Percentiles rank a stretch among this genome's conserved stretches.
Evolutionary conservation across 2,329 filamentous ascomycete genomes (phyloP).

Genomic region (Eutypa lata): DNA sequence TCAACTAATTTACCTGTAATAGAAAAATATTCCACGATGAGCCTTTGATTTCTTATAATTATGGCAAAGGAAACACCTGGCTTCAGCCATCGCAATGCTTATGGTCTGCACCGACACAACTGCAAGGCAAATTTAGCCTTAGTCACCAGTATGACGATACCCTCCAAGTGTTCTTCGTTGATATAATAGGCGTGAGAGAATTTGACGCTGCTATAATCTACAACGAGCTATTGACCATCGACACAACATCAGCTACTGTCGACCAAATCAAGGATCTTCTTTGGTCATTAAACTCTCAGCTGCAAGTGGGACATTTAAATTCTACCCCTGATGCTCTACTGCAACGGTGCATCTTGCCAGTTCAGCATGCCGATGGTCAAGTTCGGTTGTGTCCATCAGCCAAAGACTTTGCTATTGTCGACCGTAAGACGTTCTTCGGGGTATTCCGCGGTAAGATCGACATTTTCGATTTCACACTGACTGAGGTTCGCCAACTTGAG

Average conservation of each 20-base stretch:
- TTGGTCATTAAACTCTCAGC: constrained; percentile 29
- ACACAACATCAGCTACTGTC: neutral
- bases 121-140: constrained; percentile 23
- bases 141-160: constrained; percentile 7
- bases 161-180: constrained; percentile 3
- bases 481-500: constrained; percentile 27
- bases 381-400: constrained; percentile 6
- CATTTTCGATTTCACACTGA: constrained; percentile 32
- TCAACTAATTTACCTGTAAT: neutral
- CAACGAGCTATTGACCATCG: constrained; percentile 5
- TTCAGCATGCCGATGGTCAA: constrained; percentile 13
- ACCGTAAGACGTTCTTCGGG: constrained; percentile 25
- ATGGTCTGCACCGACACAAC: constrained; percentile 30
- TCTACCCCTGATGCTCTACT: neutral
- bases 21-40: constrained; percentile 11
- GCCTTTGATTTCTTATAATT: constrained; percentile 9
- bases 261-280: constrained; percentile 29
- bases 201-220: constrained; percentile 8
- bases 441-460: constrained; percentile 27
- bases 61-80: constrained; percentile 19
- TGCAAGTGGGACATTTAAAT: constrained; percentile 10
- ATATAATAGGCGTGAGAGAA: constrained; percentile 1
- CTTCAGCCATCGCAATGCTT: constrained; percentile 27
- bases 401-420: constrained; percentile 30
- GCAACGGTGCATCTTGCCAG: constrained; percentile 21